phyloP scores from a whole-genome alignment of 106 monocot species.

The Ottelia alismoides region DNA sequence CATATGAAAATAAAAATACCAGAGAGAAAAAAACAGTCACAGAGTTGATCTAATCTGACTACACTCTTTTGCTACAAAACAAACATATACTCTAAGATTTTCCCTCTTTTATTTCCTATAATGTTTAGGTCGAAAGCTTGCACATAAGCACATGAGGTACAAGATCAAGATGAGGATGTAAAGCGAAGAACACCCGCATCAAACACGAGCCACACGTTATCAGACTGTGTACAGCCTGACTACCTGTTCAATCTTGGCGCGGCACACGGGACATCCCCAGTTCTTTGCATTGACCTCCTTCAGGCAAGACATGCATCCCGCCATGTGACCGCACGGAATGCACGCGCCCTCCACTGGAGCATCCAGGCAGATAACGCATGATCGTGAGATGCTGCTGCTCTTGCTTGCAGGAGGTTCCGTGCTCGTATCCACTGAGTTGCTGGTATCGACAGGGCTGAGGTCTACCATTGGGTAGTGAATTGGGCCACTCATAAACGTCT shows the following conservation, averaged over 20 bases:
- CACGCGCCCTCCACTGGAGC: constrained; percentile 75
- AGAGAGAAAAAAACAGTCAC: no score
- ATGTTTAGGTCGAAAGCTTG: no score
- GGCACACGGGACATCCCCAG: constrained; percentile 83
- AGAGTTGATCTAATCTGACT: no score
- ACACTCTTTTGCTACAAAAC: no score
- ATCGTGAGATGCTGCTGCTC: constrained; percentile 1
- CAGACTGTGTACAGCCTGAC: constrained; percentile 67
- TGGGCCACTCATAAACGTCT: background rate
- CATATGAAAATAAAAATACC: no score
- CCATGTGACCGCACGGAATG: constrained; percentile 93
- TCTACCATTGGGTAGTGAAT: constrained; percentile 47
- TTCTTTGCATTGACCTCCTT: constrained; percentile 68
- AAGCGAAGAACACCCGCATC: no score
- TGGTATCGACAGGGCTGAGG: constrained; percentile 4
- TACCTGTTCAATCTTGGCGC: constrained; percentile 59
- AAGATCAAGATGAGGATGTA: no score
- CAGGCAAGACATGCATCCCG: constrained; percentile 79
- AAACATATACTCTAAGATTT: no score
- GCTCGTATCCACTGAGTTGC: background rate
- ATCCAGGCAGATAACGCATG: constrained; percentile 83
- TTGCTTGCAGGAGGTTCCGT: background rate
- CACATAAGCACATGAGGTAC: no score
- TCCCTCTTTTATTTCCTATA: no score
- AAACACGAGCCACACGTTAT: no score